These are phyloP conservation scores for Malus hybrid DNA, from an alignment of 331 rosid genomes.

Conservation along the genomic window DNA sequence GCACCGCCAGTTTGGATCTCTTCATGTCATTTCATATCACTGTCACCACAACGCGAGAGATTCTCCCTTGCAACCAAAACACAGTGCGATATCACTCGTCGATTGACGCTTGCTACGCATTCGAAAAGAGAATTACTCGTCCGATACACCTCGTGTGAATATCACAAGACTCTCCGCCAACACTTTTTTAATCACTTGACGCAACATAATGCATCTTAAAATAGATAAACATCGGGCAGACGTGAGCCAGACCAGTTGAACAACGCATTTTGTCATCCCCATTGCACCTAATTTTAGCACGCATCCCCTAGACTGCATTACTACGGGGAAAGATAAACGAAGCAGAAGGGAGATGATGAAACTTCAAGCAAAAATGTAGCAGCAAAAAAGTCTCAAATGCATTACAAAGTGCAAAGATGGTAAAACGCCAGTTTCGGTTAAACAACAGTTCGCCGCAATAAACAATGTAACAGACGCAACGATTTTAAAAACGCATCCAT, in stretches of 20 bases:
- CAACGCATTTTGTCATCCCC: neutral
- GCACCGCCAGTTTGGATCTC: neutral
- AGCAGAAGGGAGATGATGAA: too few species aligned
- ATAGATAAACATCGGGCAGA: too few species aligned
- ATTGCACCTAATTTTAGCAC: neutral
- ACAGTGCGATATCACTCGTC: too few species aligned
- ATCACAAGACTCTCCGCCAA: neutral
- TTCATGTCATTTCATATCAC: neutral
- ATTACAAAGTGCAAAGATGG: neutral
- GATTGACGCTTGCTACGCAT: neutral
- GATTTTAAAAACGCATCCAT: neutral
- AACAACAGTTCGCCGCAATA: neutral
- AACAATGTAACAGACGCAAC: neutral
- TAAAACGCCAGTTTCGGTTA: neutral
- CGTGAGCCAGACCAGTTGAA: neutral
- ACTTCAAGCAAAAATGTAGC: neutral
- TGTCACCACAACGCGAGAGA: neutral
- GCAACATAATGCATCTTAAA: neutral
- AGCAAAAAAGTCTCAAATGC: neutral
- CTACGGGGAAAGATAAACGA: too few species aligned
- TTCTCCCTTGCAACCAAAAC: neutral
- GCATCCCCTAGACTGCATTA: neutral
- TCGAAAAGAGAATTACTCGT: neutral
- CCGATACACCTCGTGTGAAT: neutral
- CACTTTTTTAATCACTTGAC: neutral